Conservation (phyloP, 83 land plant species). For the Picea abies region DNA sequence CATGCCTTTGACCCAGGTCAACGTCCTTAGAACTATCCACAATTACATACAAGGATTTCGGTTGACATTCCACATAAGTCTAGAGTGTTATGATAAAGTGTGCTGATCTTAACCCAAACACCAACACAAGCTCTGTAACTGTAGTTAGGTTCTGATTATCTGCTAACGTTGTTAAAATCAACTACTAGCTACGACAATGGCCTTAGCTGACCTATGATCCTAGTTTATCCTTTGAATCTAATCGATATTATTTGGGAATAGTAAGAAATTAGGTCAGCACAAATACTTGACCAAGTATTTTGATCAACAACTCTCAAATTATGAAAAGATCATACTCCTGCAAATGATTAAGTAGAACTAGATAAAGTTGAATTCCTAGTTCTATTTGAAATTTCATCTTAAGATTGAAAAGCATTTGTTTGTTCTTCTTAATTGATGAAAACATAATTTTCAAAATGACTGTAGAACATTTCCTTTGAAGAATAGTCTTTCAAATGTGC, state of each 20-base stretch:
- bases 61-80: too few species aligned
- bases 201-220: too few species aligned
- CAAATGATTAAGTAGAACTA: neutral
- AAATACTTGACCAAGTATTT: neutral
- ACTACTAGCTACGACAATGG: too few species aligned
- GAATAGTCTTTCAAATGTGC: neutral
- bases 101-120: too few species aligned
- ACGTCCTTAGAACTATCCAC: too few species aligned
- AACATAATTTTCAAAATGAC: neutral
- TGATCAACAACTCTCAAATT: neutral
- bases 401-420: neutral
- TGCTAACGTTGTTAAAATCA: too few species aligned
- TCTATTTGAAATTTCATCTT: neutral
- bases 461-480: neutral
- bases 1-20: too few species aligned
- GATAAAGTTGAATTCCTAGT: neutral
- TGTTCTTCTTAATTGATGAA: neutral
- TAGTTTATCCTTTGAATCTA: too few species aligned
- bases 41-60: too few species aligned
- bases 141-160: too few species aligned
- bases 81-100: too few species aligned
- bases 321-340: neutral
- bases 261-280: conserved; percentile 2
- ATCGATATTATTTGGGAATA: neutral
- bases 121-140: too few species aligned